Conservation (phyloP, 2,329 filamentous ascomycete genomes). For the Dendrostoma leiphaemia region DNA sequence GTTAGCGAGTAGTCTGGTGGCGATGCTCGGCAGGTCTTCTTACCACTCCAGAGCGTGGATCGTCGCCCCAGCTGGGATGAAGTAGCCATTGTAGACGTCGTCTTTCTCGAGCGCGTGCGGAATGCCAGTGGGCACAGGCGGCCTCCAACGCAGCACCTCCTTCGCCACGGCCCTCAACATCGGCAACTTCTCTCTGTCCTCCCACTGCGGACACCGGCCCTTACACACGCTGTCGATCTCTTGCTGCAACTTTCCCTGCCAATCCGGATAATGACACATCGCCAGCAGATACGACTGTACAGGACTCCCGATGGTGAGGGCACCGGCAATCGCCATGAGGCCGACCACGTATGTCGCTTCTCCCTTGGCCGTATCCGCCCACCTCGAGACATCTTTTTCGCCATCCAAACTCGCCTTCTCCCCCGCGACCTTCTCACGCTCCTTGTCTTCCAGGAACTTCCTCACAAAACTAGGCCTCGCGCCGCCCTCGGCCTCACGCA, state of each 20-base stretch:
- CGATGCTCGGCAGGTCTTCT: too few relatives aligned
- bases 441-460: slow-evolving; percentile 35
- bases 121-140: slow-evolving; percentile 52
- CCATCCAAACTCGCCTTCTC: slow-evolving; percentile 16
- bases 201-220: slow-evolving; percentile 43
- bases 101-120: slow-evolving; percentile 50
- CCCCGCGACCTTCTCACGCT: slow-evolving; percentile 21
- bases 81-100: slow-evolving; percentile 51
- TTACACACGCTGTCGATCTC: slow-evolving; percentile 46
- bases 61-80: slow-evolving; percentile 49
- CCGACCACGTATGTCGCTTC: slow-evolving; percentile 45
- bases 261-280: slow-evolving; percentile 31
- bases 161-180: slow-evolving; percentile 47
- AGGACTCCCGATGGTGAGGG: slow-evolving; percentile 41
- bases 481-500: slow-evolving; percentile 28
- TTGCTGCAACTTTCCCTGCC: slow-evolving; percentile 34
- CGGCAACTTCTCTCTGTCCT: slow-evolving; percentile 44
- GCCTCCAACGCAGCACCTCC: slow-evolving; percentile 53
- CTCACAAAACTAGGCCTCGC: slow-evolving; percentile 40
- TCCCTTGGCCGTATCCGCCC: slow-evolving; percentile 25
- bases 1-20: too few relatives aligned
- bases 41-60: slow-evolving; percentile 53
- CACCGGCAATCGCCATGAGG: slow-evolving; percentile 47
- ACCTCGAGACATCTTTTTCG: slow-evolving; percentile 27
- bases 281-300: slow-evolving; percentile 41